Percentiles rank a stretch among this genome's conserved stretches.
Conservation (phyloP, 345 rosid species). For the Isatis tinctoria region DNA sequence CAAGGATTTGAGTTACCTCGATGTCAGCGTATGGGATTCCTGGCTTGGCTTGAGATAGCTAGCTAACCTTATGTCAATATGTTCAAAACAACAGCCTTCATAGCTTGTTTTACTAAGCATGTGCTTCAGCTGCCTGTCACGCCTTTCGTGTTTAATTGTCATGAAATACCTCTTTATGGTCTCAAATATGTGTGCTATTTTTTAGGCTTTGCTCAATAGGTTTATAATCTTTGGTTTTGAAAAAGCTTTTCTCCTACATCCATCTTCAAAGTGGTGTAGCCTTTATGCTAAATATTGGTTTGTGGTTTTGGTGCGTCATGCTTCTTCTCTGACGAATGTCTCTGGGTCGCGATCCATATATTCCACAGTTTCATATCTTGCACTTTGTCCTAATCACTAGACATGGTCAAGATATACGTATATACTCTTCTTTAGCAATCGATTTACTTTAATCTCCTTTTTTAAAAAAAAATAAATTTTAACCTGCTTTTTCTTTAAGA, state of each 20-base stretch:
- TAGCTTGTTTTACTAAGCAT: not conserved
- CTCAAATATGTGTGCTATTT: not conserved
- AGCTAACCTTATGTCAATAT: not conserved
- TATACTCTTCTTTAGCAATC: not conserved
- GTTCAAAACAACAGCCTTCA: slow-evolving; percentile 1
- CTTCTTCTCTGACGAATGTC: slow-evolving; percentile 12
- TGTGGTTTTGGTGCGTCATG: slow-evolving; percentile 7
- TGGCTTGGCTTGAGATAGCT: not conserved
- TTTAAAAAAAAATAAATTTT: no score
- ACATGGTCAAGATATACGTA: not conserved
- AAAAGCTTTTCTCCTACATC: not conserved
- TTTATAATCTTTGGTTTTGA: slow-evolving; percentile 2
- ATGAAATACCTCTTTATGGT: not conserved
- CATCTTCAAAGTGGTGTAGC: not conserved
- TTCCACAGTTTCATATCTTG: not conserved
- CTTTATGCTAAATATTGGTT: not conserved
- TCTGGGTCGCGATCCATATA: not conserved
- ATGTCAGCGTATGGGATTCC: not conserved
- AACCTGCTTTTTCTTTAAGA: not conserved
- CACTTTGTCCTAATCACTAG: not conserved
- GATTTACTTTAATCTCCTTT: not conserved
- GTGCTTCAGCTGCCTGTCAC: slow-evolving; percentile 2
- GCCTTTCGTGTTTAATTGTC: not conserved
- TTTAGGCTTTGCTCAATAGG: not conserved
- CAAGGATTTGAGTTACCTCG: slow-evolving; percentile 2